These are phyloP conservation scores for Pestalotiopsis sp. DNA, from an alignment of 2,329 filamentous ascomycete species.

Conservation along the genomic window DNA sequence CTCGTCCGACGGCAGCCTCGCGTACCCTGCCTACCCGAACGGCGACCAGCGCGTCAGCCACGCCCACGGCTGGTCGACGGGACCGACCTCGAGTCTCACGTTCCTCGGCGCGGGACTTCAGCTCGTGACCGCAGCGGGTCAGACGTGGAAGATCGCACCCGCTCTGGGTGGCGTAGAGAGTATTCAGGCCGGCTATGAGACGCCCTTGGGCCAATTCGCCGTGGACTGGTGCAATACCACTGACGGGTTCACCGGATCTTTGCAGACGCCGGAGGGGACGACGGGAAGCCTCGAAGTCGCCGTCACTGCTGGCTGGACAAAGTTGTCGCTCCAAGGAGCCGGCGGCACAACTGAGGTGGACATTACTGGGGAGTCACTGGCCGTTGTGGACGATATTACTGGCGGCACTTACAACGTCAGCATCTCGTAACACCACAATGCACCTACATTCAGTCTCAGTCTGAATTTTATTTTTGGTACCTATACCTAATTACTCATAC, in stretches of 20 bases:
- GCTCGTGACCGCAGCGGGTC: not conserved
- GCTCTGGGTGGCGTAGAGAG: slow-evolving; percentile 1
- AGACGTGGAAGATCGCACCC: slow-evolving; percentile 10
- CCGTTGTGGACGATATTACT: not conserved
- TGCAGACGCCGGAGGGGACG: slow-evolving; percentile 29
- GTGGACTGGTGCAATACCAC: slow-evolving; percentile 34
- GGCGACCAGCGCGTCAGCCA: slow-evolving; percentile 2
- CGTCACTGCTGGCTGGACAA: not conserved
- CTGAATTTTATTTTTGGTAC: too few relatives aligned
- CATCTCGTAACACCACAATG: not conserved
- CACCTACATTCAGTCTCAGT: too few relatives aligned
- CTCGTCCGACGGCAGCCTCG: slow-evolving; percentile 2
- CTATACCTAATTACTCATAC: too few relatives aligned
- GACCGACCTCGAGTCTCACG: slow-evolving; percentile 1
- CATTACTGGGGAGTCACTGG: not conserved
- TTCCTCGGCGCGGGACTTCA: slow-evolving; percentile 3
- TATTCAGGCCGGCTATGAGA: slow-evolving; percentile 5
- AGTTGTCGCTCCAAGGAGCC: not conserved
- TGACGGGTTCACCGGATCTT: slow-evolving; percentile 28
- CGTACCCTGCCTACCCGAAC: not conserved
- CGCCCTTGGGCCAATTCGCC: slow-evolving; percentile 4
- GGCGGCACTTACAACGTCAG: not conserved
- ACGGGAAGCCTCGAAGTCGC: not conserved
- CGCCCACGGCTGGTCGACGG: slow-evolving; percentile 8
- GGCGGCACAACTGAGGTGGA: not conserved